Base-by-base conservation (phyloP, 2,329 filamentous ascomycete genomes). In the Cadophora malorum region DNA sequence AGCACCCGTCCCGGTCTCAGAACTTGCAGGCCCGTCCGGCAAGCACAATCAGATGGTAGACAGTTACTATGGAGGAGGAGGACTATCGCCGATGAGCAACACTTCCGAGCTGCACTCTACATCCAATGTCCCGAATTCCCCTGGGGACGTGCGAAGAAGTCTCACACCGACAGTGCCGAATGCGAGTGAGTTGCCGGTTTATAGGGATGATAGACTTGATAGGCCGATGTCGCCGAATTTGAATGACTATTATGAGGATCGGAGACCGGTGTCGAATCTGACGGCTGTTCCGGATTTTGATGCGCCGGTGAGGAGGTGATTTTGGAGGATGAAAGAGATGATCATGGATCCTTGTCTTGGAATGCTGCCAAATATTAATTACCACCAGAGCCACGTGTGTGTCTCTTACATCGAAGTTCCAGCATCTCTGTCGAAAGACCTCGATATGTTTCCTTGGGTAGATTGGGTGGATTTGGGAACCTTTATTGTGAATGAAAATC, bases 211-310 rank as follows among this genome's bases (percentile, higher is more conserved):
- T 31, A 28, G 50, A 12, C 50, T 31, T 31, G 23, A 53, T 31
- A 53, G 50, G 7, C 50, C 50, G 2, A 53, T 53, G 50, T 53
- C 50, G 23, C 23, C 50, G 14, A 53, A 53, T 31, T 3, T 53
- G 14, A 53, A 53, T 53, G 50, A 53, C 19, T 53, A 53, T 53
- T 14, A 53, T 31, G 50, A 23, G 12, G 50, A 28, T 19, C 50
- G 23, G 50, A 53, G 50, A 8, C 50, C 50, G 14, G 50, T 53
- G 14, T 28, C 23, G 25, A 53, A 53, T 19, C 23, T 53, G 23
- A 31, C 23, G 50, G 25, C 50, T 31, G 50, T 28, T 28, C 50
- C 50, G 23, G 23, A 53, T 5, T 31, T 16, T 31, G 25, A 53
- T 31, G 23, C 25, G 25, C 50, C 50, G 5, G 25, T 16, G 50